These are phyloP conservation scores for Penicillium dipodomyicola DNA, from an alignment of 495 filamentous ascomycete species.

Conservation along the genomic window DNA sequence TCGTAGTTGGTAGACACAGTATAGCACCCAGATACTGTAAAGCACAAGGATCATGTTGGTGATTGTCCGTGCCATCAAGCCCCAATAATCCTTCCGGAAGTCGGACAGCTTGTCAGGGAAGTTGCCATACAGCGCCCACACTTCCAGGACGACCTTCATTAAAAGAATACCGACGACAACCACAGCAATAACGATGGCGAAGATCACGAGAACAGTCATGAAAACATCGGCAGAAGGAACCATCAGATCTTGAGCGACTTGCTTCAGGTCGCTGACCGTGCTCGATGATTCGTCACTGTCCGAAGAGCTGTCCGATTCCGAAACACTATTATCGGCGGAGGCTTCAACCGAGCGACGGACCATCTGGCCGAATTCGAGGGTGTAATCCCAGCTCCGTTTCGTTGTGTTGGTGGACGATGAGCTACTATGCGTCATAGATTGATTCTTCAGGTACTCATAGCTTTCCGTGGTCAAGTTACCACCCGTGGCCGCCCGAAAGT, in stretches of 20 bases:
- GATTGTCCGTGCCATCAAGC: slow-evolving; percentile 79
- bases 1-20: slow-evolving; percentile 93
- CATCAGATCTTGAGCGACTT: slow-evolving; percentile 69
- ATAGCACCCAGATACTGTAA: slow-evolving; percentile 93
- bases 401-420: slow-evolving; percentile 38
- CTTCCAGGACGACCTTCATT: slow-evolving; percentile 87
- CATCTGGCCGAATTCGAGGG: slow-evolving; percentile 45
- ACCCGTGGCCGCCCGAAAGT: slow-evolving; percentile 74
- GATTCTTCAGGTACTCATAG: slow-evolving; percentile 68
- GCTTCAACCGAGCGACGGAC: slow-evolving; percentile 51
- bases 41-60: slow-evolving; percentile 88
- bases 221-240: slow-evolving; percentile 91
- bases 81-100: slow-evolving; percentile 97
- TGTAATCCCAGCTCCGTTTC: slow-evolving; percentile 53
- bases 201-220: slow-evolving; percentile 90
- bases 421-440: slow-evolving; percentile 33
- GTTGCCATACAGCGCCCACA: slow-evolving; percentile 84
- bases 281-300: slow-evolving; percentile 40
- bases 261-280: slow-evolving; percentile 66
- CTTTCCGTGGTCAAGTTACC: slow-evolving; percentile 81
- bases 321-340: slow-evolving; percentile 46
- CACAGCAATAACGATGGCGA: slow-evolving; percentile 79
- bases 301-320: slow-evolving; percentile 41
- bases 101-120: slow-evolving; percentile 78
- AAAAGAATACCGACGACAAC: slow-evolving; percentile 86